Percentiles rank a stretch among this genome's conserved stretches.
Conservation (phyloP, 2,329 filamentous ascomycete species). For the Kalaharituber pfeilii region DNA sequence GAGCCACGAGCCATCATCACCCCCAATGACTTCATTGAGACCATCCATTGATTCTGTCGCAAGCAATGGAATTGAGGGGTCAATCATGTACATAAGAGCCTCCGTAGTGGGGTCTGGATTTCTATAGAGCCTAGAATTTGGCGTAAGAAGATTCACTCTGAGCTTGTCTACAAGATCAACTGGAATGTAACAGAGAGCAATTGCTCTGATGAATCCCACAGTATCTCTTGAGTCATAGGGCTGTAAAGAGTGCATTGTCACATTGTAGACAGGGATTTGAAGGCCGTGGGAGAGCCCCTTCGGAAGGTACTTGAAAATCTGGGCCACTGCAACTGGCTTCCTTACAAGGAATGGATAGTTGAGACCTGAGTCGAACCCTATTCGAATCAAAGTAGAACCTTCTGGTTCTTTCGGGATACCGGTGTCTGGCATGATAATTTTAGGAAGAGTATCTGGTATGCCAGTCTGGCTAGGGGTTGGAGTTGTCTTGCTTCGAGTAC, state of each 20-base stretch:
- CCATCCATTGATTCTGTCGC: slow-evolving; percentile 22
- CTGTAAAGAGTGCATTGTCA: slow-evolving; percentile 52
- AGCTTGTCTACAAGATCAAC: slow-evolving; percentile 50
- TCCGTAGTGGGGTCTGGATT: slow-evolving; percentile 47
- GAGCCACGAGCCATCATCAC: slow-evolving; percentile 24
- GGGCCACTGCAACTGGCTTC: slow-evolving; percentile 53
- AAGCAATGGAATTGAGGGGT: slow-evolving; percentile 60
- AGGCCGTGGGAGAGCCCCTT: slow-evolving; percentile 51
- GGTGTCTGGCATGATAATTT: slow-evolving; percentile 54
- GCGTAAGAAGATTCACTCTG: slow-evolving; percentile 49
- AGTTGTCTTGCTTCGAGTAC: slow-evolving; percentile 17
- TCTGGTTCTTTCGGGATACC: slow-evolving; percentile 39
- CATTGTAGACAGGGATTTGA: slow-evolving; percentile 30
- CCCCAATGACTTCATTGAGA: slow-evolving; percentile 17
- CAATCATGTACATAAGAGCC: slow-evolving; percentile 63
- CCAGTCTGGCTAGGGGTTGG: slow-evolving; percentile 32
- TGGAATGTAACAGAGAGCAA: slow-evolving; percentile 62
- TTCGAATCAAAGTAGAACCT: slow-evolving; percentile 56
- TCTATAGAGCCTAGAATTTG: slow-evolving; percentile 58
- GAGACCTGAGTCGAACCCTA: slow-evolving; percentile 64
- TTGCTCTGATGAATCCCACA: slow-evolving; percentile 64
- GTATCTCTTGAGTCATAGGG: slow-evolving; percentile 55
- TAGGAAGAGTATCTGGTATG: slow-evolving; percentile 51
- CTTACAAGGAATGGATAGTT: slow-evolving; percentile 71
- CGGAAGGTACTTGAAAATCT: slow-evolving; percentile 70